phyloP scores from a whole-genome alignment of 2,329 filamentous ascomycete genomes.

The Fusarium neocosmosporiellum region DNA sequence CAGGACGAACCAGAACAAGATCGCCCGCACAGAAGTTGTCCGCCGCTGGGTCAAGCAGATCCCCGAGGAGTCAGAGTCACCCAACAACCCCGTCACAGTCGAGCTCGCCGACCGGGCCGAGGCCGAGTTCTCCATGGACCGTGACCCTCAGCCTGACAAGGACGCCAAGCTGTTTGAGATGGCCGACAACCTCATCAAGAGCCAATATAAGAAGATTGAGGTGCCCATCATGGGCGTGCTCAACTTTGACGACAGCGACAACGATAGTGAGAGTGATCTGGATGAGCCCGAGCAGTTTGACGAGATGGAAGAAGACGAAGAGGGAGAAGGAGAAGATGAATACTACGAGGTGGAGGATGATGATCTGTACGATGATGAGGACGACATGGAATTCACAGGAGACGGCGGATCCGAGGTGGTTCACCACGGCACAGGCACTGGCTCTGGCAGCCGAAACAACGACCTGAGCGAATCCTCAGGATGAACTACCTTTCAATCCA shows the following conservation, averaged over 20 bases:
- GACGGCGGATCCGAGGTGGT: conserved; percentile 44
- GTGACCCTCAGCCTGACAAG: conserved; percentile 53
- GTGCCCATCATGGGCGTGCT: conserved; percentile 59
- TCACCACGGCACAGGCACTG: conserved; percentile 43
- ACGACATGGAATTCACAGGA: conserved; percentile 41
- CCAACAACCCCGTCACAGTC: conserved; percentile 42
- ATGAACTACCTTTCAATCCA: conserved; percentile 17
- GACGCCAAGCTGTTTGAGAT: conserved; percentile 57
- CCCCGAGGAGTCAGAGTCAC: conserved; percentile 49
- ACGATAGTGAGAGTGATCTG: conserved; percentile 51
- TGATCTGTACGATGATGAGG: conserved; percentile 41
- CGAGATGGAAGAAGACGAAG: conserved; percentile 44
- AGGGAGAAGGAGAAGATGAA: conserved; percentile 40
- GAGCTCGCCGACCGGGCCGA: conserved; percentile 52
- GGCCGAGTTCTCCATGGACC: conserved; percentile 55
- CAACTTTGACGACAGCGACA: conserved; percentile 58
- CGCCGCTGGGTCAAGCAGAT: conserved; percentile 57
- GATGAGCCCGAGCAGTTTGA: conserved; percentile 43
- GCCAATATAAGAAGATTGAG: conserved; percentile 58
- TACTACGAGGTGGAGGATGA: conserved; percentile 46
- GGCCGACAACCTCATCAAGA: conserved; percentile 61
- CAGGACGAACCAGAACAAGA: conserved; percentile 48
- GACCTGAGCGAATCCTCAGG: conserved; percentile 42
- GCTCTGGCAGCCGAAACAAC: conserved; percentile 43
- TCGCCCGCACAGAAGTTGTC: conserved; percentile 54